A percentile compares a stretch with the other conserved stretches of the same genome.
Conservation (phyloP, 352 stramenopile species). For the Elongisporangium senticosum region DNA sequence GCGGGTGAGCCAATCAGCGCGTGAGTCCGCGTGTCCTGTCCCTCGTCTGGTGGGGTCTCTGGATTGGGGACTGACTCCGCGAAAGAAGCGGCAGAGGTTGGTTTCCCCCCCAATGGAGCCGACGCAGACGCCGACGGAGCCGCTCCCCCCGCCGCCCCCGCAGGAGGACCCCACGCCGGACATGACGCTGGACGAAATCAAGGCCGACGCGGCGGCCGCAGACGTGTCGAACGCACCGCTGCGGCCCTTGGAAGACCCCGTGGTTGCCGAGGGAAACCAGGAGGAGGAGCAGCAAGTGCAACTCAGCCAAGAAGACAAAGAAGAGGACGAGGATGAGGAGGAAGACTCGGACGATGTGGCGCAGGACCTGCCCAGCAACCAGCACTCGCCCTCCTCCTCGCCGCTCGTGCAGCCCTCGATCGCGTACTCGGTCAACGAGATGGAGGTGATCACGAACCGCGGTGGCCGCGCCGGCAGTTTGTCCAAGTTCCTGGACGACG, state of each 20-base stretch:
- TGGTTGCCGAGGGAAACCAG: neutral
- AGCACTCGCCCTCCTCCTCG: slow-evolving; percentile 9
- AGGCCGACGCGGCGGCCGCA: neutral
- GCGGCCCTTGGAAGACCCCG: neutral
- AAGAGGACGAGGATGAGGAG: slow-evolving; percentile 14
- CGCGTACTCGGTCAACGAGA: slow-evolving; percentile 77
- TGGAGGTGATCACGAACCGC: slow-evolving; percentile 79
- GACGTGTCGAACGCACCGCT: neutral
- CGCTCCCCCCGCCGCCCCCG: neutral
- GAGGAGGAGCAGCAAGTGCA: neutral
- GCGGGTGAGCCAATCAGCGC: neutral
- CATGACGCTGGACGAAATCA: neutral
- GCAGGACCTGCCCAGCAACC: slow-evolving; percentile 7
- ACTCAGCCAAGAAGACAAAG: slow-evolving; percentile 13
- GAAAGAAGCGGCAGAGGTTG: neutral
- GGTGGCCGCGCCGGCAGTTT: slow-evolving; percentile 57
- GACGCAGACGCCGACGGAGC: neutral
- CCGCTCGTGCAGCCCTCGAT: slow-evolving; percentile 47
- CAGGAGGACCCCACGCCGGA: neutral
- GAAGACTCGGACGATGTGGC: slow-evolving; percentile 17
- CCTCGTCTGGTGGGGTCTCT: neutral
- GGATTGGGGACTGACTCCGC: neutral
- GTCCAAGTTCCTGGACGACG: slow-evolving; percentile 79
- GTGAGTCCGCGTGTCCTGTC: neutral
- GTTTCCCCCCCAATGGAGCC: neutral